Evolutionary conservation across 2,329 filamentous ascomycete genomes (phyloP).

Genomic region (Cucurbitaria berberidis): DNA sequence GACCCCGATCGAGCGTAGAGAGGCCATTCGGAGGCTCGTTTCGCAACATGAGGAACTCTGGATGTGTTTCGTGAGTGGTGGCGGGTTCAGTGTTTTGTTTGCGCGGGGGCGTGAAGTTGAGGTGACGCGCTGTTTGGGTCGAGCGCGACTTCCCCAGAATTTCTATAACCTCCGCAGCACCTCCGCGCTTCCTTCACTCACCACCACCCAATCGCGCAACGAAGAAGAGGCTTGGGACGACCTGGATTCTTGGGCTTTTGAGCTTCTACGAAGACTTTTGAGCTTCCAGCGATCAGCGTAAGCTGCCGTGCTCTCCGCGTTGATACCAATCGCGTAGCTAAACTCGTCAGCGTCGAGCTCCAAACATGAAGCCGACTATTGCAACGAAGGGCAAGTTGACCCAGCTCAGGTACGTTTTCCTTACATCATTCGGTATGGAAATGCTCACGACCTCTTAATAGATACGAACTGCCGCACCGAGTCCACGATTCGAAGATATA

Average conservation of each 20-base stretch:
- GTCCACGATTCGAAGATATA: slow-evolving; percentile 64
- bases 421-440: background rate
- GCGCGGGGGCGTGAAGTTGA: slow-evolving; percentile 20
- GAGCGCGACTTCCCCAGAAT: slow-evolving; percentile 11
- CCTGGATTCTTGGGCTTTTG: background rate
- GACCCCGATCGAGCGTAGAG: slow-evolving; percentile 86
- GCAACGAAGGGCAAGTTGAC: slow-evolving; percentile 40
- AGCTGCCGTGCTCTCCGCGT: background rate
- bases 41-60: slow-evolving; percentile 40
- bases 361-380: slow-evolving; percentile 75
- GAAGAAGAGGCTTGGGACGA: background rate
- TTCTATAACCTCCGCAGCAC: slow-evolving; percentile 15
- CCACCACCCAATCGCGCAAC: slow-evolving; percentile 3
- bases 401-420: slow-evolving; percentile 36
- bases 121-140: slow-evolving; percentile 35
- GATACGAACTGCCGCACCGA: slow-evolving; percentile 66
- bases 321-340: background rate
- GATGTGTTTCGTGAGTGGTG: slow-evolving; percentile 9
- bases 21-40: slow-evolving; percentile 70
- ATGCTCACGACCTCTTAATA: slow-evolving; percentile 37
- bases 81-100: slow-evolving; percentile 19
- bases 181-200: slow-evolving; percentile 16
- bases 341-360: slow-evolving; percentile 6
- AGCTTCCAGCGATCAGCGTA: background rate
- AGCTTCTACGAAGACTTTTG: background rate